These are phyloP conservation scores for Raffaelea arxii DNA, from an alignment of 2,329 filamentous ascomycete species.

Conservation along the genomic window DNA sequence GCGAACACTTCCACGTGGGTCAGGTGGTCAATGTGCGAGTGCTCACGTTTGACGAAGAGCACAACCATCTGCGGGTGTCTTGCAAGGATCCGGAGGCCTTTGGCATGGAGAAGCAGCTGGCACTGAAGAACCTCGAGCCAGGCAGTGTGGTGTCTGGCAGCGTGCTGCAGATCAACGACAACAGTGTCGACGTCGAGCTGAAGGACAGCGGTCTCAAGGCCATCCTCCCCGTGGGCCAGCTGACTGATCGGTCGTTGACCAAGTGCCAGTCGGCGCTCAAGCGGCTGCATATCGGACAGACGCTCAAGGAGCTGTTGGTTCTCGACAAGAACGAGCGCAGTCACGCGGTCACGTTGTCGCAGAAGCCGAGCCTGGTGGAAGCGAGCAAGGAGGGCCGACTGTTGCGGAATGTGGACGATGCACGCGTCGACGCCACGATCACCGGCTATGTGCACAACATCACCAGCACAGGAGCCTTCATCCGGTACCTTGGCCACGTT, in stretches of 20 bases:
- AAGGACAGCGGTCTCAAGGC: conserved; percentile 66
- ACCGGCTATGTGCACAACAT: conserved; percentile 81
- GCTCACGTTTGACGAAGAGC: conserved; percentile 65
- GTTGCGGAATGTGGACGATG: conserved; percentile 60
- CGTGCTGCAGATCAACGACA: conserved; percentile 70
- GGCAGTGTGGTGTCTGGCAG: conserved; percentile 69
- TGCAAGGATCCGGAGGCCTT: conserved; percentile 84
- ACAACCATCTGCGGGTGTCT: conserved; percentile 69
- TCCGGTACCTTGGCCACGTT: conserved; percentile 74
- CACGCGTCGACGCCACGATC: conserved; percentile 57
- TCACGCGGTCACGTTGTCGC: conserved; percentile 64
- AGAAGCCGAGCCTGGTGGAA: conserved; percentile 73
- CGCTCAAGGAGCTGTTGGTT: conserved; percentile 69
- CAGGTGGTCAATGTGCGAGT: conserved; percentile 89
- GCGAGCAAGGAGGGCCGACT: conserved; percentile 64
- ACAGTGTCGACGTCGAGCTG: conserved; percentile 69
- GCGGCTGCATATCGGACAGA: conserved; percentile 76
- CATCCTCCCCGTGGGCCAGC: conserved; percentile 63
- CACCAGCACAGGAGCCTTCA: conserved; percentile 69
- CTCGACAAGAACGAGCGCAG: conserved; percentile 77
- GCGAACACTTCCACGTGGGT: conserved; percentile 78
- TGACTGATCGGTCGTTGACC: conserved; percentile 73
- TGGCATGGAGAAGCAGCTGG: conserved; percentile 63
- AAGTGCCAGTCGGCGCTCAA: conserved; percentile 71
- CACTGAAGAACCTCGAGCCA: conserved; percentile 62